These are phyloP conservation scores for Trametes cingulata DNA, from an alignment of 768 basidiomycete genomes.

Conservation along the genomic window DNA sequence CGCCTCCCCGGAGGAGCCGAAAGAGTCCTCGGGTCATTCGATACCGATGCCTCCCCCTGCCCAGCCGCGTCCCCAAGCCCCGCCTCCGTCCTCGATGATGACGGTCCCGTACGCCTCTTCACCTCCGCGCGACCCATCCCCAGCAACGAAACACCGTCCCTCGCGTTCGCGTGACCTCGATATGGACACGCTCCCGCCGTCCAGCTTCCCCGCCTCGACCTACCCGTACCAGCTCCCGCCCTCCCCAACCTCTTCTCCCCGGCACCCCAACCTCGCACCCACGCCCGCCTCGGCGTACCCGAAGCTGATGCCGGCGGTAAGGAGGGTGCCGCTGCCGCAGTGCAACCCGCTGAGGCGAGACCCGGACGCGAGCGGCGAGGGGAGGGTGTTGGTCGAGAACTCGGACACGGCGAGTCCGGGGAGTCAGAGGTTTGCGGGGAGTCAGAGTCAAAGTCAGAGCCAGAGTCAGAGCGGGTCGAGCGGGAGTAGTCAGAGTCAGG, in stretches of 20 bases:
- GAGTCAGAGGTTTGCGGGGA: neutral
- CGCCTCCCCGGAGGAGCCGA: neutral
- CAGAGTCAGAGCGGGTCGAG: constrained; percentile 6
- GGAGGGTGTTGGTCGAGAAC: constrained; percentile 14
- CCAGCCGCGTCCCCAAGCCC: neutral
- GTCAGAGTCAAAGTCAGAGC: constrained; percentile 16
- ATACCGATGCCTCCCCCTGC: constrained; percentile 5
- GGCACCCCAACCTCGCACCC: neutral
- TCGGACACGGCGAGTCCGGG: constrained; percentile 18
- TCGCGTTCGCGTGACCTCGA: neutral
- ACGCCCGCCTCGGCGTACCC: neutral
- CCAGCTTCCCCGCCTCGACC: constrained; percentile 6
- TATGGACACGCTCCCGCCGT: constrained; percentile 1
- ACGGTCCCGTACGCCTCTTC: constrained; percentile 6
- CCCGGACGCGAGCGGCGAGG: constrained; percentile 16
- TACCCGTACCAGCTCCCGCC: neutral
- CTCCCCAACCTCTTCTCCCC: constrained; percentile 8
- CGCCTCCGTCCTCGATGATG: neutral
- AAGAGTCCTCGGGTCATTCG: neutral
- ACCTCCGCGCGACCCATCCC: neutral
- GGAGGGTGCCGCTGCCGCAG: constrained; percentile 13
- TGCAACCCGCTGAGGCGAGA: neutral
- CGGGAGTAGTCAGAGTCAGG: constrained; percentile 4
- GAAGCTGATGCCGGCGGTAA: neutral
- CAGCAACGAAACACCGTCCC: neutral